phyloP scores from a whole-genome alignment of 805 yeast genomes.

The Saccharomycopsis vini region DNA sequence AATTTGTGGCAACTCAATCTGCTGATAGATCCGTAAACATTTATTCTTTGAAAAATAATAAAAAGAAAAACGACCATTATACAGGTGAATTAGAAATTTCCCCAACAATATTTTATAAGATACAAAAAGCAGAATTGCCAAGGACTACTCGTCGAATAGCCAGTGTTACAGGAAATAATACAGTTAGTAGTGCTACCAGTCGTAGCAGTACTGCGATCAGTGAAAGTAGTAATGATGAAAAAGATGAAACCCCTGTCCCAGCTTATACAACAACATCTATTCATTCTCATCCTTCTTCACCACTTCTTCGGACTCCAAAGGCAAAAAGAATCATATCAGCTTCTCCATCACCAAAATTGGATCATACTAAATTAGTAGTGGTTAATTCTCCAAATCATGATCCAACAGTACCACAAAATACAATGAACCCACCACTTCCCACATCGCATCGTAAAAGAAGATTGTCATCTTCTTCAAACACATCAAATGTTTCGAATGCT shows the following conservation, averaged over 20 bases:
- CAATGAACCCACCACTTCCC: slow-evolving; percentile 28
- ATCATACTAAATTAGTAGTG: neutral
- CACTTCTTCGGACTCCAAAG: slow-evolving; percentile 19
- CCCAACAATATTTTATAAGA: slow-evolving; percentile 38
- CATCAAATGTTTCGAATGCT: slow-evolving; percentile 22
- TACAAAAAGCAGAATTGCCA: slow-evolving; percentile 53
- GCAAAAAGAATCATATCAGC: slow-evolving; percentile 1
- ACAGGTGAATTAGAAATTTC: slow-evolving; percentile 25
- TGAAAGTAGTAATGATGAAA: neutral
- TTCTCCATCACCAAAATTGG: slow-evolving; percentile 3
- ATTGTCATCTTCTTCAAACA: slow-evolving; percentile 32
- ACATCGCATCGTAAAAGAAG: slow-evolving; percentile 30
- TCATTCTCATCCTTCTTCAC: slow-evolving; percentile 16
- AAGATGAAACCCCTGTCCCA: neutral
- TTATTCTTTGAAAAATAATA: slow-evolving; percentile 36
- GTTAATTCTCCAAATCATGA: neutral
- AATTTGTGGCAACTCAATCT: slow-evolving; percentile 75
- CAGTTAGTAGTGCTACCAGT: neutral
- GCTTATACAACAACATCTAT: too few species aligned
- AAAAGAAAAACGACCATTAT: neutral
- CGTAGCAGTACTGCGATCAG: too few species aligned
- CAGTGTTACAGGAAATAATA: neutral
- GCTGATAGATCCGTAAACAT: slow-evolving; percentile 80
- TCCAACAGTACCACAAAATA: neutral
- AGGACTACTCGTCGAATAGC: slow-evolving; percentile 17